A percentile compares a stretch with the other conserved stretches of the same genome.
Evolutionary conservation across 192 early-diverging fungal genomes (phyloP).

Genomic region (Coemansia sp.): DNA sequence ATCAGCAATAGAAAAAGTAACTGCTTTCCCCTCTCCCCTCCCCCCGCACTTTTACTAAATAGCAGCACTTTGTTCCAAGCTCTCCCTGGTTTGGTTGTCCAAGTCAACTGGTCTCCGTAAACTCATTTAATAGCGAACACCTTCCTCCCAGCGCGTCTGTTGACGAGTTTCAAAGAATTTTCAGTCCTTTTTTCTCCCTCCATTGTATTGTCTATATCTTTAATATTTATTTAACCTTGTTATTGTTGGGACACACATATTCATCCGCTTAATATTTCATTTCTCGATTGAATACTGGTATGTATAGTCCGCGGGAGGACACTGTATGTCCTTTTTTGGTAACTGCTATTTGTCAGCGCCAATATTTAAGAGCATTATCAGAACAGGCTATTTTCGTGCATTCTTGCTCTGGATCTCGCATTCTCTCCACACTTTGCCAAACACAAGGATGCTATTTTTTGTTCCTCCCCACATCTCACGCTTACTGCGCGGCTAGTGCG

Average conservation of each 20-base stretch:
- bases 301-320: no score
- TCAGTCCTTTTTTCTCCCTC: not conserved
- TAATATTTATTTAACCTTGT: conserved; percentile 9
- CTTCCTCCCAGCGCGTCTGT: not conserved
- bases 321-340: not conserved
- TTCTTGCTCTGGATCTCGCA: conserved; percentile 1
- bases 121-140: not conserved
- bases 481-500: not conserved
- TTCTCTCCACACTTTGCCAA: not conserved
- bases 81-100: not conserved
- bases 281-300: conserved; percentile 4
- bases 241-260: not conserved
- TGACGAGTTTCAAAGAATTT: conserved; percentile 1
- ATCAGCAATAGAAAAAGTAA: not conserved
- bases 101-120: not conserved
- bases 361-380: not conserved
- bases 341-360: not conserved
- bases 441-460: not conserved
- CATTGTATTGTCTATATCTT: not conserved
- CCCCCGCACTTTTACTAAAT: not conserved
- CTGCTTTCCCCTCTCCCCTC: not conserved
- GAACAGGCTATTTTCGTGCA: not conserved
- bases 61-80: not conserved
- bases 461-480: not conserved
- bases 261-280: conserved; percentile 2